phyloP scores from a whole-genome alignment of 148 eudicot genomes.

The Amaranthus cruentus region DNA sequence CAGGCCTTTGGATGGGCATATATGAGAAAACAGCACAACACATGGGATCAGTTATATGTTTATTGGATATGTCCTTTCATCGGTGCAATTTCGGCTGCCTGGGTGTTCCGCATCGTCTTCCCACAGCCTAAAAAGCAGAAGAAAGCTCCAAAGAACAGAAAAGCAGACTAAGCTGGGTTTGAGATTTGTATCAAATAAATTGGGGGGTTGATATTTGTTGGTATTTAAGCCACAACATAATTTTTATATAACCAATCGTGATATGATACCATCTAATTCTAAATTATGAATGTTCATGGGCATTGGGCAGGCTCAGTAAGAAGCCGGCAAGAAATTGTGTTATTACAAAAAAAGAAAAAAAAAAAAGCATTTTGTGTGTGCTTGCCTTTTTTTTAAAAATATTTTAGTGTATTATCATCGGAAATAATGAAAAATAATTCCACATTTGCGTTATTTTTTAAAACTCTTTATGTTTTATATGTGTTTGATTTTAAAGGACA shows the following conservation, averaged over 20 bases:
- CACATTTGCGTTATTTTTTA: no score
- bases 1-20: conserved; percentile 99
- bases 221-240: neutral
- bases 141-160: conserved; percentile 41
- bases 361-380: no score
- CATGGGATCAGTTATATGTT: conserved; percentile 90
- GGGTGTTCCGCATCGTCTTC: conserved; percentile 54
- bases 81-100: conserved; percentile 74
- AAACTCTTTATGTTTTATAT: no score
- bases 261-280: neutral
- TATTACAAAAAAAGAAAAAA: no score
- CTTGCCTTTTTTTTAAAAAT: no score
- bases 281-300: no score
- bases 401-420: no score
- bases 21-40: conserved; percentile 55
- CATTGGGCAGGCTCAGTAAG: no score
- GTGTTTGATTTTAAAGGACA: no score
- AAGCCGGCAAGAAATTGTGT: no score
- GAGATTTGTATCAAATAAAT: conserved; percentile 7
- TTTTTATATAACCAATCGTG: neutral
- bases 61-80: conserved; percentile 87
- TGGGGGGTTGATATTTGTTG: conserved; percentile 9
- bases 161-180: conserved; percentile 23
- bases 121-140: conserved; percentile 56
- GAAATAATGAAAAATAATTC: no score